phyloP scores from a whole-genome alignment of 2,329 filamentous ascomycete species.

The Aureobasidium leucospermi region DNA sequence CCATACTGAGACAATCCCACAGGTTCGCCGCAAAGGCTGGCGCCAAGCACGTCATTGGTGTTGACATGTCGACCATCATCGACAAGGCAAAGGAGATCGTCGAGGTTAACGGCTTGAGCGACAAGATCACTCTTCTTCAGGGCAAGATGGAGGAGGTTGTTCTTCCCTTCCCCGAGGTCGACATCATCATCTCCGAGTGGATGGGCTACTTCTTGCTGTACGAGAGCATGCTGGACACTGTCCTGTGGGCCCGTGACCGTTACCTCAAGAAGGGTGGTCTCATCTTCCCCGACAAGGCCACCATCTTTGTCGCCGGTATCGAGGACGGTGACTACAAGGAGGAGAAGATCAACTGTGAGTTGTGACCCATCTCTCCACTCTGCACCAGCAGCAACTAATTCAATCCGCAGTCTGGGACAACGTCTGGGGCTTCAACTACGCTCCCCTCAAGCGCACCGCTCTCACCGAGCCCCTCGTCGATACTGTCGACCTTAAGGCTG shows the following conservation, averaged over 20 bases:
- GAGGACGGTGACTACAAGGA: slow-evolving; percentile 99
- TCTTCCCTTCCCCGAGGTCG: slow-evolving; percentile 88
- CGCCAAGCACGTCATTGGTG: slow-evolving; percentile 96
- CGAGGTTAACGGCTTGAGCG: slow-evolving; percentile 78
- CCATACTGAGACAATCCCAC: slow-evolving; percentile 14
- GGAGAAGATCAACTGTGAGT: slow-evolving; percentile 97
- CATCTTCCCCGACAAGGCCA: slow-evolving; percentile 98
- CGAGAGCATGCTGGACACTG: slow-evolving; percentile 98
- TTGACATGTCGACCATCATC: slow-evolving; percentile 99
- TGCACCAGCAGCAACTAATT: background rate
- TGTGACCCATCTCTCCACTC: background rate
- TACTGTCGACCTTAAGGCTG: slow-evolving; percentile 93
- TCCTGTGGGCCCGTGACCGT: slow-evolving; percentile 89
- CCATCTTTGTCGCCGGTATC: slow-evolving; percentile 92
- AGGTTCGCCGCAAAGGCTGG: slow-evolving; percentile 97
- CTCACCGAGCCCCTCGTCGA: slow-evolving; percentile 95
- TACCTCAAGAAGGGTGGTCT: slow-evolving; percentile 73
- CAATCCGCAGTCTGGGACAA: slow-evolving; percentile 85
- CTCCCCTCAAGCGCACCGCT: slow-evolving; percentile 85
- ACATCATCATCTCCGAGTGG: slow-evolving; percentile 99
- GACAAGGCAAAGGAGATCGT: slow-evolving; percentile 97
- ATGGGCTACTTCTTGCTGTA: slow-evolving; percentile 99
- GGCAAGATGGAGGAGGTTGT: slow-evolving; percentile 99
- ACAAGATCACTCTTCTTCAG: slow-evolving; percentile 96
- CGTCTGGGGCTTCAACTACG: slow-evolving; percentile 96